Evolutionary conservation across 805 yeast genomes (phyloP).

Genomic region (Saccharomyces paradoxus): DNA sequence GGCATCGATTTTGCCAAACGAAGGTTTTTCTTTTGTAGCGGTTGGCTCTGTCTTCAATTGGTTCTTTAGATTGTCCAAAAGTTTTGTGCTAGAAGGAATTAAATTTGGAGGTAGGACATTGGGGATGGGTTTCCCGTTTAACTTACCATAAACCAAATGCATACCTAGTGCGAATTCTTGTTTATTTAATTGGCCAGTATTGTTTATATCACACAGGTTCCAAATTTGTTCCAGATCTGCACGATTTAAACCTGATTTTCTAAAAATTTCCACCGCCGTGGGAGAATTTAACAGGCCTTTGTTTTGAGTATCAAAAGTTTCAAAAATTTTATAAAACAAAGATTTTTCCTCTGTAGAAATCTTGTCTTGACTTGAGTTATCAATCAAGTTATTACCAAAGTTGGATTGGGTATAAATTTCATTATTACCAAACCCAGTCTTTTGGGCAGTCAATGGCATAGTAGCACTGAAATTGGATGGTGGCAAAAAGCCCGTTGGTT

Average conservation of each 20-base stretch:
- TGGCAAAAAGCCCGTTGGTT: constrained; percentile 60
- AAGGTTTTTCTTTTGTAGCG: constrained; percentile 8
- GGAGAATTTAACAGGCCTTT: constrained; percentile 71
- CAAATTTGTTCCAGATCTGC: constrained; percentile 83
- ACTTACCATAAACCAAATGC: constrained; percentile 87
- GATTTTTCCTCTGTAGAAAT: constrained; percentile 82
- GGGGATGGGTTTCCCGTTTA: constrained; percentile 86
- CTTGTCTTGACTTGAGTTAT: constrained; percentile 44
- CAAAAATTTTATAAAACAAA: constrained; percentile 79
- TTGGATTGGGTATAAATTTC: constrained; percentile 32
- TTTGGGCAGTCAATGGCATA: constrained; percentile 35
- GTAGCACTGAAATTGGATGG: constrained; percentile 33
- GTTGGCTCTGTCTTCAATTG: constrained; percentile 22
- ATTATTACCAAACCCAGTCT: constrained; percentile 40
- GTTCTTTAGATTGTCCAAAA: constrained; percentile 66
- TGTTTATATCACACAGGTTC: constrained; percentile 77
- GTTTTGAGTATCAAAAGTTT: constrained; percentile 69
- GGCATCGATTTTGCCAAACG: constrained; percentile 21
- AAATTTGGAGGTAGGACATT: constrained; percentile 76
- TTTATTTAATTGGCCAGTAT: constrained; percentile 73
- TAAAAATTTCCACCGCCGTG: constrained; percentile 76
- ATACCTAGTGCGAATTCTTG: constrained; percentile 95
- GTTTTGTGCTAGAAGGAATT: constrained; percentile 75
- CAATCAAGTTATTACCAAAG: constrained; percentile 30
- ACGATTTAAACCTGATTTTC: constrained; percentile 83